These are phyloP conservation scores for Aspergillus transmontanensis DNA, from an alignment of 2,329 filamentous ascomycete species.

Conservation along the genomic window DNA sequence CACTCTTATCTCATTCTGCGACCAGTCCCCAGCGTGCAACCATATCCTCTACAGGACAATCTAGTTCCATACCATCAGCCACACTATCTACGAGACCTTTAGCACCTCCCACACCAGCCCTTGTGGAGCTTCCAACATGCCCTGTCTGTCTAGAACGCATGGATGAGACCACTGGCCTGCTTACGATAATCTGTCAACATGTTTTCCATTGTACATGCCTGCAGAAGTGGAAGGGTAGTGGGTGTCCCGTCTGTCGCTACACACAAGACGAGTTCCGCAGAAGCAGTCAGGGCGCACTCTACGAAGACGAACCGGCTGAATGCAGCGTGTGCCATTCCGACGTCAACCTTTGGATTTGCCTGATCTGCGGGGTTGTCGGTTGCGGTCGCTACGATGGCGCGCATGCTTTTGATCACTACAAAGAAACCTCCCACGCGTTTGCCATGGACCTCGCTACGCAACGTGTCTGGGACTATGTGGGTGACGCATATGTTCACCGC, in stretches of 20 bases:
- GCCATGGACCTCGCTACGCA: slow-evolving; percentile 91
- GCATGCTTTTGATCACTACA: slow-evolving; percentile 92
- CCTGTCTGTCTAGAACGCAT: slow-evolving; percentile 96
- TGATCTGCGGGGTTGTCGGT: slow-evolving; percentile 89
- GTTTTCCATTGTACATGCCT: slow-evolving; percentile 97
- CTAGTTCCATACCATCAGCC: slow-evolving; percentile 39
- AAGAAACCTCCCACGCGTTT: slow-evolving; percentile 85
- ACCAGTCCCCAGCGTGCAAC: slow-evolving; percentile 28
- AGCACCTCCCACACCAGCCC: slow-evolving; percentile 76
- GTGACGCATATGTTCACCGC: slow-evolving; percentile 93
- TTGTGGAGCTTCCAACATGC: slow-evolving; percentile 91
- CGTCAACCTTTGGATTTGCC: slow-evolving; percentile 89
- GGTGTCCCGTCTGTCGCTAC: slow-evolving; percentile 92
- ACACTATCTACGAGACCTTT: slow-evolving; percentile 62
- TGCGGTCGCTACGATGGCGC: slow-evolving; percentile 94
- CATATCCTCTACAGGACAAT: slow-evolving; percentile 30
- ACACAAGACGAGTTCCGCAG: slow-evolving; percentile 64
- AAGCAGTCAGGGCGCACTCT: slow-evolving; percentile 51
- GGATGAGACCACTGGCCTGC: slow-evolving; percentile 92
- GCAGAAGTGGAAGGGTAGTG: slow-evolving; percentile 92
- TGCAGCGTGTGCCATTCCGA: slow-evolving; percentile 80
- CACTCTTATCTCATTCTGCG: slow-evolving; percentile 54
- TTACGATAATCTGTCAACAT: slow-evolving; percentile 96
- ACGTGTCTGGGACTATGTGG: slow-evolving; percentile 96
- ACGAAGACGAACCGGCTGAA: slow-evolving; percentile 59